Conservation (phyloP, 2,329 filamentous ascomycete genomes). For the Drechslerella dactyloides region DNA sequence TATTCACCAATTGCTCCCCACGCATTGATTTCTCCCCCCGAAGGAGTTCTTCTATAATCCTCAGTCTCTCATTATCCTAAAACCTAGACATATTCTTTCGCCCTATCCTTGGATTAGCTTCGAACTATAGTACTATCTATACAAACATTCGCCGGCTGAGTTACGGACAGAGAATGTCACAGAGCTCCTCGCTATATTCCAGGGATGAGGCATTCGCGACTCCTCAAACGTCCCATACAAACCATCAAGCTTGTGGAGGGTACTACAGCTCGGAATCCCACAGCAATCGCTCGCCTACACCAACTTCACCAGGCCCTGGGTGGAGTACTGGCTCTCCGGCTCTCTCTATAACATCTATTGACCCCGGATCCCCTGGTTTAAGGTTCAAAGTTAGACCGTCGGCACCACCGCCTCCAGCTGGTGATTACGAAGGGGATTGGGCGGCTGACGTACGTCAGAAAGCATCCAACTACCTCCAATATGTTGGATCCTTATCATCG, state of each 20-base stretch:
- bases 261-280: constrained; percentile 8
- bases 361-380: constrained; percentile 32
- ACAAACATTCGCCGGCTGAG: background rate
- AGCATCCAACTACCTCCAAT: constrained; percentile 49
- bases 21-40: no score
- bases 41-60: no score
- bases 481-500: constrained; percentile 40
- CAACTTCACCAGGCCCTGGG: constrained; percentile 2
- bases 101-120: background rate
- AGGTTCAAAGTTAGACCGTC: constrained; percentile 22
- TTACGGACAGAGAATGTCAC: background rate
- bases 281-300: constrained; percentile 18
- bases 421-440: constrained; percentile 3
- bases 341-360: constrained; percentile 44
- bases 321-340: constrained; percentile 44
- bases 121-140: background rate
- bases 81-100: no score
- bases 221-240: background rate
- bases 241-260: background rate
- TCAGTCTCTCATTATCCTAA: no score
- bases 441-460: constrained; percentile 33
- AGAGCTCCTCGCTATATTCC: background rate
- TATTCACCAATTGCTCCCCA: no score
- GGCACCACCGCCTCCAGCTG: background rate
- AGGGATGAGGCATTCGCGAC: background rate